Percentiles rank a stretch among this genome's conserved stretches.
These are phyloP conservation scores for Cercospora berteroae DNA, from an alignment of 2,329 filamentous ascomycete species.

Conservation along the genomic window DNA sequence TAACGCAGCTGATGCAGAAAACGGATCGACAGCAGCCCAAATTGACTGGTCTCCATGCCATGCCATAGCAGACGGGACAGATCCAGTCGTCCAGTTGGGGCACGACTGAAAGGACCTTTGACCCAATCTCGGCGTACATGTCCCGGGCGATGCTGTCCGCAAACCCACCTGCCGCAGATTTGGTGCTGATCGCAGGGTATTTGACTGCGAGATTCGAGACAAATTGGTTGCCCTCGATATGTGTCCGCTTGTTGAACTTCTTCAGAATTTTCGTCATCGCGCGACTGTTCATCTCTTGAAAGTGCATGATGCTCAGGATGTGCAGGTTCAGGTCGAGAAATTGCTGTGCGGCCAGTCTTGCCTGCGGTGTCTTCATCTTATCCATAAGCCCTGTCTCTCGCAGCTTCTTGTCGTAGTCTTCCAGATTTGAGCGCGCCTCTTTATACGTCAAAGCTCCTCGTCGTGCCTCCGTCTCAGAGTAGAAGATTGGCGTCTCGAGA, in stretches of 20 bases:
- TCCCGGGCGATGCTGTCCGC: conserved; percentile 69
- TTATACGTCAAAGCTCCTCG: conserved; percentile 65
- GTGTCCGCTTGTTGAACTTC: conserved; percentile 87
- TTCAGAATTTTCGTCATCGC: conserved; percentile 83
- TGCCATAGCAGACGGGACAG: conserved; percentile 75
- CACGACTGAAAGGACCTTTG: conserved; percentile 68
- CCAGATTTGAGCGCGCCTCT: conserved; percentile 65
- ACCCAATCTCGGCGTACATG: conserved; percentile 71
- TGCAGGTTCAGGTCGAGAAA: conserved; percentile 72
- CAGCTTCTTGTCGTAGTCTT: conserved; percentile 70
- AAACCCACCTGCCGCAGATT: conserved; percentile 62
- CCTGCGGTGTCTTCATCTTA: conserved; percentile 65
- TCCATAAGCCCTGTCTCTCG: conserved; percentile 57
- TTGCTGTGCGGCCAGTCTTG: conserved; percentile 60
- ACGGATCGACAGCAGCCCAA: conserved; percentile 68
- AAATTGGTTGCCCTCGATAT: conserved; percentile 55
- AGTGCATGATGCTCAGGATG: conserved; percentile 76
- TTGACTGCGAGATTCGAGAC: conserved; percentile 28
- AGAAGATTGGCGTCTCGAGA: conserved; percentile 76
- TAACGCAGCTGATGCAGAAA: conserved; percentile 80
- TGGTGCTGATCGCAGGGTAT: conserved; percentile 36
- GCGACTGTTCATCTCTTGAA: conserved; percentile 77
- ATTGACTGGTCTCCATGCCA: conserved; percentile 79
- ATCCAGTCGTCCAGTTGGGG: conserved; percentile 82
- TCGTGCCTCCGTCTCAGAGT: conserved; percentile 70